Evolutionary conservation across 2,329 filamentous ascomycete species (phyloP), one percentile per base, ranked within the genome.

Genomic region (Hirsutella minnesotensis): DNA sequence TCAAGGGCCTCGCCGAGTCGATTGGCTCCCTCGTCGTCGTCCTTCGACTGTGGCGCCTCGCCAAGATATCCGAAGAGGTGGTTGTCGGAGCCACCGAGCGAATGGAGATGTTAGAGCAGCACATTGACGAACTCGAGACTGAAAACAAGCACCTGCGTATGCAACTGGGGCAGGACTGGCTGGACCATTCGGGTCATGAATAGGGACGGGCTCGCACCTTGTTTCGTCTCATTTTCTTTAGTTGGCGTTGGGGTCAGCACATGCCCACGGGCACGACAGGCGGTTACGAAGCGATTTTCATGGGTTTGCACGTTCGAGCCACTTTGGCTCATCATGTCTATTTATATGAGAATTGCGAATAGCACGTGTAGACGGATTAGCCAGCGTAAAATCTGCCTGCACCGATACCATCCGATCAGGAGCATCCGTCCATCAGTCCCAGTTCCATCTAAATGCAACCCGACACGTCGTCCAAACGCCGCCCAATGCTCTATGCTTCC

Each of bases 51-150:
- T 83, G 79, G 75, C 70, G 81, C 15, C 70, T 85, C 37, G 75
- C 83, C 56, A 83, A 84, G 63, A 81, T 84, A 41, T 74, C 82
- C 7, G 78, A 85, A 53, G 81, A 85, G 58, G 66, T 83, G 47
- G 73, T 73, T 24, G 68, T 79, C 7, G 78, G 77, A 9, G 77
- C 78, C 2, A 63, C 73, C 30, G 79, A 83, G 58, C 67, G 77
- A 54, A 73, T 78, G 63, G 77, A 79, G 47, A 67, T 68, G 9
- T 59, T 83, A 33, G 65, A 75, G 48, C 58, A 66, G 41, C 60
- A 67, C 43, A 63, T 83, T 21, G 66, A 70, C 39, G 59, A 67
- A 21, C 58, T 81, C 9, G 70, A 74, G 52, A 61, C 56, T 41
- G 73, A 70, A 43, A 70, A 71, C 40, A 54, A 43, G 36, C 47